A percentile compares a stretch with the other conserved stretches of the same genome.
Evolutionary conservation across 2,329 filamentous ascomycete genomes (phyloP).

Genomic region (Paecilomyces variotii): DNA sequence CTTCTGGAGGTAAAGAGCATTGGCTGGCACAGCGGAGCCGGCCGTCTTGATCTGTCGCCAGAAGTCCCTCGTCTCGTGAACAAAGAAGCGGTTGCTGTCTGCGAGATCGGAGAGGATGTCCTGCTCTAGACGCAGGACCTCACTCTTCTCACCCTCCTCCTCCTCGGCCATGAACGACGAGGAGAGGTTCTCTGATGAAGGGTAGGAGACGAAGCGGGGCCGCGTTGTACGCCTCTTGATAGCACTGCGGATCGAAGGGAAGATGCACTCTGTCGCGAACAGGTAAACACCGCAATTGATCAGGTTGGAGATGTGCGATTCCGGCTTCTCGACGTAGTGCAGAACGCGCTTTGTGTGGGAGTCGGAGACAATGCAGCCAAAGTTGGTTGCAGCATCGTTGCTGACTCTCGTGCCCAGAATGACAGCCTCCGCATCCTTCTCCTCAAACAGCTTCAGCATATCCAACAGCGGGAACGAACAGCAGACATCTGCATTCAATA

Average conservation of each 20-base stretch:
- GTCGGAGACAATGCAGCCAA: slow-evolving; percentile 96
- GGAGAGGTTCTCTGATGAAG: slow-evolving; percentile 88
- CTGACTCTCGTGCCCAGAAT: slow-evolving; percentile 88
- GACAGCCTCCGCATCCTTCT: slow-evolving; percentile 92
- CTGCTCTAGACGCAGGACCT: slow-evolving; percentile 91
- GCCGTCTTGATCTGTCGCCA: slow-evolving; percentile 99
- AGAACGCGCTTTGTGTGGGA: slow-evolving; percentile 88
- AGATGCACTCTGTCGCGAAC: slow-evolving; percentile 91
- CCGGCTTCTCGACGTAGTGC: slow-evolving; percentile 98
- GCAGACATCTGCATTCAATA: slow-evolving; percentile 96
- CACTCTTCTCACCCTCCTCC: slow-evolving; percentile 66
- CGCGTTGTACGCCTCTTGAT: slow-evolving; percentile 94
- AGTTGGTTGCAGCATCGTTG: slow-evolving; percentile 89
- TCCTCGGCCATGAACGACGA: slow-evolving; percentile 57
- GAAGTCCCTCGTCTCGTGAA: slow-evolving; percentile 97
- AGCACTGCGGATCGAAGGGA: slow-evolving; percentile 85
- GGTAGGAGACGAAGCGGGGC: slow-evolving; percentile 87
- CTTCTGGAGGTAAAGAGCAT: slow-evolving; percentile 92
- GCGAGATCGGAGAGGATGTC: slow-evolving; percentile 93
- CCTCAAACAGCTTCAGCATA: slow-evolving; percentile 90
- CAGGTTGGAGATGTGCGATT: slow-evolving; percentile 93
- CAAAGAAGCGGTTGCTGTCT: slow-evolving; percentile 96
- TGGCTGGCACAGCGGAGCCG: slow-evolving; percentile 91
- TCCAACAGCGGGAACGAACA: slow-evolving; percentile 94
- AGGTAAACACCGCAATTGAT: slow-evolving; percentile 99